Conservation (phyloP, 129 eudicot genomes). For the Tagetes patula region DNA sequence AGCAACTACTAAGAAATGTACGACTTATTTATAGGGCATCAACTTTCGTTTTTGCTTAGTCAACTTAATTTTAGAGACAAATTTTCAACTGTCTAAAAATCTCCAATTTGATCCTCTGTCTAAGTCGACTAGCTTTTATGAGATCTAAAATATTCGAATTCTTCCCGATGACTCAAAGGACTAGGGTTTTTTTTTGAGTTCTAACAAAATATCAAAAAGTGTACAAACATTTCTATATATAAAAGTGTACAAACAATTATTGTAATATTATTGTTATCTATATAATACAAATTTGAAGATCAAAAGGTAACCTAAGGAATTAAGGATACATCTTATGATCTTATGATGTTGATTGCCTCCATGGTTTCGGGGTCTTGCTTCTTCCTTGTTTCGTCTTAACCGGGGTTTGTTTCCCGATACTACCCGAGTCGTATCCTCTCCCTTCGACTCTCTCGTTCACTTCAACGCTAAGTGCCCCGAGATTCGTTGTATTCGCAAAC, state of each 20-base stretch:
- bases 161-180: no score
- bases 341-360: conserved; percentile 38
- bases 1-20: no score
- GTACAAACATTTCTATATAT: neutral
- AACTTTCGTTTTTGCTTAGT: no score
- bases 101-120: no score
- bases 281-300: conserved; percentile 22
- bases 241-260: neutral
- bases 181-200: no score
- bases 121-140: no score
- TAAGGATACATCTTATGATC: conserved; percentile 25
- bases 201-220: no score
- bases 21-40: no score
- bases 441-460: conserved; percentile 39
- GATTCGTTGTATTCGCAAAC: conserved; percentile 25
- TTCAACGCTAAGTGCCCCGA: conserved; percentile 34
- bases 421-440: conserved; percentile 35
- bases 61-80: no score
- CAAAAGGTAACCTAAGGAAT: neutral
- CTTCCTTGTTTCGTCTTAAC: conserved; percentile 38
- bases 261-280: neutral
- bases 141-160: no score
- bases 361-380: conserved; percentile 18
- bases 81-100: no score
- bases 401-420: conserved; percentile 56